Evolutionary conservation across 2,329 filamentous ascomycete species (phyloP).

Genomic region (Aspergillus terreus): DNA sequence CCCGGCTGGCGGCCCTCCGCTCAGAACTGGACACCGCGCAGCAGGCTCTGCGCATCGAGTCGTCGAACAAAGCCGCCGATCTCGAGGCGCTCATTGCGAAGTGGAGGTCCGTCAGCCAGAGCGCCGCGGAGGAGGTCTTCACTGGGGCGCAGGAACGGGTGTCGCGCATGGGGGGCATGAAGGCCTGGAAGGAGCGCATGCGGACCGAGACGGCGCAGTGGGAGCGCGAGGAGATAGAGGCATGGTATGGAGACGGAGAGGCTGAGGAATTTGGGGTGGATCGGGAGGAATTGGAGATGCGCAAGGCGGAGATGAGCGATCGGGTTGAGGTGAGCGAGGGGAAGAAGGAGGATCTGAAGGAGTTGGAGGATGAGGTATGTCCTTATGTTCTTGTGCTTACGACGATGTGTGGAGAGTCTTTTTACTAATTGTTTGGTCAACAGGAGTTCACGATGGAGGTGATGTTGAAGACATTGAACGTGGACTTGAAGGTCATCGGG

Average conservation of each 20-base stretch:
- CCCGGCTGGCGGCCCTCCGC: slow-evolving; percentile 28
- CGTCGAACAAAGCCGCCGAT: slow-evolving; percentile 48
- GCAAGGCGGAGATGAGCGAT: slow-evolving; percentile 40
- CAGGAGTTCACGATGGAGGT: slow-evolving; percentile 66
- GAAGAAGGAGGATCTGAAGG: slow-evolving; percentile 31
- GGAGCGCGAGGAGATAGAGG: slow-evolving; percentile 32
- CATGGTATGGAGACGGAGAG: slow-evolving; percentile 32
- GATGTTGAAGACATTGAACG: slow-evolving; percentile 64
- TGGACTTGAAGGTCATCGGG: slow-evolving; percentile 61
- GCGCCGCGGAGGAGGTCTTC: slow-evolving; percentile 67
- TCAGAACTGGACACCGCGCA: slow-evolving; percentile 47
- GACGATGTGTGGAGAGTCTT: background rate
- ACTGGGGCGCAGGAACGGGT: slow-evolving; percentile 57
- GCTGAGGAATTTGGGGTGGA: slow-evolving; percentile 30
- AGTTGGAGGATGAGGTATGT: slow-evolving; percentile 34
- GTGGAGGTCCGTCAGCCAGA: slow-evolving; percentile 59
- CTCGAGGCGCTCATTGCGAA: slow-evolving; percentile 54
- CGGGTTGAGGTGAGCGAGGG: slow-evolving; percentile 24
- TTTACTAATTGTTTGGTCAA: background rate
- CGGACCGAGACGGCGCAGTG: slow-evolving; percentile 44
- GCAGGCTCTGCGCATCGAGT: slow-evolving; percentile 53
- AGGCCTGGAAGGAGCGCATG: slow-evolving; percentile 51
- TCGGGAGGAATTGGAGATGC: slow-evolving; percentile 32
- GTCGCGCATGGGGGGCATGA: slow-evolving; percentile 60
- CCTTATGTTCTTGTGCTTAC: slow-evolving; percentile 36